Evolutionary conservation across 129 eudicot genomes (phyloP).

Genomic region (Arctium minus): DNA sequence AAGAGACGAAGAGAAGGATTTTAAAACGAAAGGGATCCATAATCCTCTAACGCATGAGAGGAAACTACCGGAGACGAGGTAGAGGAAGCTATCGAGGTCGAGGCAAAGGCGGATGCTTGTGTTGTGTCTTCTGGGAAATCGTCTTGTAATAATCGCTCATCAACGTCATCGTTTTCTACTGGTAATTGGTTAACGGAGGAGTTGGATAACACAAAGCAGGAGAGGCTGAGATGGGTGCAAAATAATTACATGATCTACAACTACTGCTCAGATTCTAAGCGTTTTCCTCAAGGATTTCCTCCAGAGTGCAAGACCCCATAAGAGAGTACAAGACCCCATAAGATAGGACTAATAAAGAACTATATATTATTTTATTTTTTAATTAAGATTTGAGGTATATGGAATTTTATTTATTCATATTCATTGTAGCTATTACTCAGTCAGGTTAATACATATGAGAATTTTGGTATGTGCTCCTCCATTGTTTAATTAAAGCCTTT

Average conservation of each 20-base stretch:
- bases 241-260: constrained; percentile 53
- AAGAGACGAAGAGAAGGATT: too few relatives aligned
- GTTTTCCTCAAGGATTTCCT: constrained; percentile 49
- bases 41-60: too few relatives aligned
- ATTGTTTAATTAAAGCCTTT: not conserved
- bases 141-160: constrained; percentile 17
- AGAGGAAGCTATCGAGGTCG: too few relatives aligned
- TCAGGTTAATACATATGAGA: too few relatives aligned
- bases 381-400: not conserved
- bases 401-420: not conserved
- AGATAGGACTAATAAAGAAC: too few relatives aligned
- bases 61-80: too few relatives aligned
- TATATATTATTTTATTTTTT: too few relatives aligned
- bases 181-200: constrained; percentile 39
- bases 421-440: not conserved
- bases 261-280: constrained; percentile 44
- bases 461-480: not conserved
- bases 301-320: constrained; percentile 22
- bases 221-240: constrained; percentile 45
- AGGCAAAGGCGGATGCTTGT: constrained; percentile 36
- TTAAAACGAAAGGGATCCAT: too few relatives aligned
- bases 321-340: not conserved
- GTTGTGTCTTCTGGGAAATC: constrained; percentile 31
- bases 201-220: constrained; percentile 37
- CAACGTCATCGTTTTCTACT: not conserved